Base-by-base conservation (phyloP, 768 basidiomycete species). In the Leccinum variicolor region DNA sequence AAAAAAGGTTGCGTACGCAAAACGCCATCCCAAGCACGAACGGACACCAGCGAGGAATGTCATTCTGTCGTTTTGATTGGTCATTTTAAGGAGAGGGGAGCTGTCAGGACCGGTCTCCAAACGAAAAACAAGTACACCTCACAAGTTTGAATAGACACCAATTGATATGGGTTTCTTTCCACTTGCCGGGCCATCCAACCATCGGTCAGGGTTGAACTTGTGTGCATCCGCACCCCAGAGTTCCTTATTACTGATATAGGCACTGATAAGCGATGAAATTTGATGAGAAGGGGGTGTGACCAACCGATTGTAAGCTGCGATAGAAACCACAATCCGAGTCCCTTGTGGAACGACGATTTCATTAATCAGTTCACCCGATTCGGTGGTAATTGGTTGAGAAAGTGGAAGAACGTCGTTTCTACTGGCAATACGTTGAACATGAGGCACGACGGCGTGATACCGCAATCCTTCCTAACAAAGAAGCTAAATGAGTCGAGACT, bases 351-450 rank as follows among this genome's bases (percentile, higher is more conserved):
- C 71, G 4, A 78, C 75, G 11, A 86, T 51, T 53, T 81, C 73
- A 9, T 62, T 68, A 39, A 81, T 66, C 11, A 72, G 54, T 55
- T 77, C 71, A 6, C 84, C 85, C 2, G 76, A 75, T 23, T 70
- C 72, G 3, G 77, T 79, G 53, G 61, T 72, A 49, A 85, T 76
- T 1, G 84, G 82, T 55, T 70, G 77, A 6, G 82, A 79, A 34
- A 90, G 77, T 0, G 88, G 84, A 21, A 90, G 66, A 28, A 84
- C 25, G n/a, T 85, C 81, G 61, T 89, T 85, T 21, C 72, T 67
- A 1, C 68, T 73, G 0, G 84, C 76, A 54, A 78, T 71, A 23
- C 87, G 79, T 47, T 79, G 76, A n/a, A 77, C 77, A n/a, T 80
- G 77, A 45, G 81, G 79, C 14, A 81, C 64, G 1, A 81, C 81